A percentile compares a stretch with the other conserved stretches of the same genome.
Evolutionary conservation across 1,284 basidiomycete species (phyloP).

Genomic region (Cystobasidium pallidum): DNA sequence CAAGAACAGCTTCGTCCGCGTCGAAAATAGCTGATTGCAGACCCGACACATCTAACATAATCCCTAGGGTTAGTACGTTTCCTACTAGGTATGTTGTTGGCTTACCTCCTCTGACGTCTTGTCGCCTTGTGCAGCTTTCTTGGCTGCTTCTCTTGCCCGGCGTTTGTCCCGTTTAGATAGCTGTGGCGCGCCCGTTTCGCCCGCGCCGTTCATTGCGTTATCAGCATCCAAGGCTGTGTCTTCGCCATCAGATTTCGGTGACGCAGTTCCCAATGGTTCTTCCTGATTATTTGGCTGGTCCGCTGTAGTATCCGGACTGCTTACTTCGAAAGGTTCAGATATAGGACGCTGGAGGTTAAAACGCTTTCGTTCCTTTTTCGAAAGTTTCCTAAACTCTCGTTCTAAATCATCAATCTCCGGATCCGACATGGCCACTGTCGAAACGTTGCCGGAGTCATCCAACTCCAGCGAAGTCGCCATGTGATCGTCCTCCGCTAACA

Average conservation of each 20-base stretch:
- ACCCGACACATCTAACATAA: constrained; percentile 67
- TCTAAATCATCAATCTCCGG: constrained; percentile 47
- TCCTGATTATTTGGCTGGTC: not conserved
- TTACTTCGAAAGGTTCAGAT: too few relatives aligned
- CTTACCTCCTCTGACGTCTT: constrained; percentile 40
- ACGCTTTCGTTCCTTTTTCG: constrained; percentile 49
- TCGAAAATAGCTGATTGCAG: constrained; percentile 69
- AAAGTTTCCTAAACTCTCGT: constrained; percentile 20
- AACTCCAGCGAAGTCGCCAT: constrained; percentile 55
- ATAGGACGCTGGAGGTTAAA: constrained; percentile 30
- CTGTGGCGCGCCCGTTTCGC: constrained; percentile 46
- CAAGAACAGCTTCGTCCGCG: constrained; percentile 75
- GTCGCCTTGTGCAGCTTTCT: constrained; percentile 63
- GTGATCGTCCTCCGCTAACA: constrained; percentile 73
- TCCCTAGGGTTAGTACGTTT: not conserved
- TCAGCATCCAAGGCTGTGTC: not conserved
- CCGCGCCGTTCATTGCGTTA: too few relatives aligned
- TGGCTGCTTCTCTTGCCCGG: constrained; percentile 74
- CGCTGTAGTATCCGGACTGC: not conserved
- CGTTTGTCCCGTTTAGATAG: constrained; percentile 80
- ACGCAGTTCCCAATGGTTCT: not conserved
- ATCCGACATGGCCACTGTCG: constrained; percentile 49
- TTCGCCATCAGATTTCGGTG: not conserved
- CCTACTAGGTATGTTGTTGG: not conserved
- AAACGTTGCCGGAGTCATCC: constrained; percentile 37